Evolutionary conservation across 805 yeast species (phyloP), one percentile per base, ranked within the genome.

Genomic region (Candida odintsovae): DNA sequence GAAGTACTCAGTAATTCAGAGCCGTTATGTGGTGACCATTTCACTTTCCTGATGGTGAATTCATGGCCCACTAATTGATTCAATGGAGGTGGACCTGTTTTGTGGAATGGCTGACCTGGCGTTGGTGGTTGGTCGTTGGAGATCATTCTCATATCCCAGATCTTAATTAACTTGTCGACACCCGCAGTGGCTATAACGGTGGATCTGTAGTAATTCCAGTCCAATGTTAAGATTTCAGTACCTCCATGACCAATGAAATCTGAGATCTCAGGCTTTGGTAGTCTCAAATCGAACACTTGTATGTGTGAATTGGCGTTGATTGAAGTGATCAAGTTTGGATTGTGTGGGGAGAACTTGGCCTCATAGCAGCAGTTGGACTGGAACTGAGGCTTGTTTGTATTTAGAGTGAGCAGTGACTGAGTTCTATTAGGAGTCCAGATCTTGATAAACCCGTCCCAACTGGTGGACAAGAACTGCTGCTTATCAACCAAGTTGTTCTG

Each of bases 401-500:
- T 61, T 39, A 88, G 68, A 0, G 90, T 83, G 47, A 80, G 41
- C 46, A 87, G 50, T 22, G 89, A 78, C 18, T 72, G 67, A 25
- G 64, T 67, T 47, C 90, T 69, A 36, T 65, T 64, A 0, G 94
- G 90, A 0, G 82, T 64, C 95, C 95, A 87, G 4, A 88, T 59
- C 63, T 87, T 88, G 35, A 90, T 76, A 0, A 85, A 70, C 0
- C 97, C 96, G 63, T 92, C 98, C 98, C 98, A 92, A 9, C 95
- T 84, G 23, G 90, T 77, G 18, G 92, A 76, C 36, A 84, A 80
- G 64, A 92, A 87, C 16, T 70, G 71, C 5, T 75, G 59, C 65
- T 89, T 86, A 51, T 82, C 84, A 4, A 80, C 76, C 49, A 83
- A 61, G 59, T 82, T 84, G 94, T 94, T 86, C 56, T 78, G 77